Conservation (phyloP, 352 stramenopile species). For the Elongisporangium anandrum region DNA sequence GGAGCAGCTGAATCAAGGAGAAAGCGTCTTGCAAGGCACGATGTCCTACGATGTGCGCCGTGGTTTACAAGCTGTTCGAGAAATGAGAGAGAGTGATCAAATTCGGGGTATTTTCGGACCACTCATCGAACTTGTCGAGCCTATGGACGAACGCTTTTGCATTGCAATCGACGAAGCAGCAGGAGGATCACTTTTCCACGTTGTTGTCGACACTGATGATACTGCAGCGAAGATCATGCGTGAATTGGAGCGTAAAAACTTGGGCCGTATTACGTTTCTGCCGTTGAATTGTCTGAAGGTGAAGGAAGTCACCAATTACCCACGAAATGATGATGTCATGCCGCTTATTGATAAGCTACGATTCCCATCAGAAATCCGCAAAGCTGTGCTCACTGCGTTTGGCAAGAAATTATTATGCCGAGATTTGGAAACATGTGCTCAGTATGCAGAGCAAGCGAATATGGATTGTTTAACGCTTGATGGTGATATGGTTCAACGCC, state of each 20-base stretch:
- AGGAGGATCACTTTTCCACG: conserved; percentile 96
- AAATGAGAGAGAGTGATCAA: conserved; percentile 82
- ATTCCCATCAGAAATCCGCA: conserved; percentile 82
- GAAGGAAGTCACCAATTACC: conserved; percentile 72
- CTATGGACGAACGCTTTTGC: conserved; percentile 88
- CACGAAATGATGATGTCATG: conserved; percentile 76
- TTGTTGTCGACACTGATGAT: conserved; percentile 98
- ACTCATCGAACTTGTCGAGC: conserved; percentile 95
- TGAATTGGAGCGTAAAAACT: conserved; percentile 91
- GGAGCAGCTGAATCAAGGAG: conserved; percentile 68
- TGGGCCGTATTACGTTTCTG: conserved; percentile 97
- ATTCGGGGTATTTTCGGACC: conserved; percentile 89
- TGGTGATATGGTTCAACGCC: conserved; percentile 96
- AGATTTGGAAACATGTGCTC: conserved; percentile 87
- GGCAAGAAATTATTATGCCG: conserved; percentile 96
- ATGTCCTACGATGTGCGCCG: conserved; percentile 86
- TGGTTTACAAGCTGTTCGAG: conserved; percentile 74
- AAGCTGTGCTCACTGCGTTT: conserved; percentile 95
- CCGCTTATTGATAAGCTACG: conserved; percentile 84
- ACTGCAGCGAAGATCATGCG: conserved; percentile 94
- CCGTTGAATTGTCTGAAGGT: conserved; percentile 91
- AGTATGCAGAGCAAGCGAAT: conserved; percentile 74
- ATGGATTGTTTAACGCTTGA: conserved; percentile 99
- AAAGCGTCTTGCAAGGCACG: conserved; percentile 75
- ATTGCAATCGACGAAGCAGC: conserved; percentile 95